Conservation (phyloP, 1,284 basidiomycete genomes). For the Moesziomyces antarcticus region DNA sequence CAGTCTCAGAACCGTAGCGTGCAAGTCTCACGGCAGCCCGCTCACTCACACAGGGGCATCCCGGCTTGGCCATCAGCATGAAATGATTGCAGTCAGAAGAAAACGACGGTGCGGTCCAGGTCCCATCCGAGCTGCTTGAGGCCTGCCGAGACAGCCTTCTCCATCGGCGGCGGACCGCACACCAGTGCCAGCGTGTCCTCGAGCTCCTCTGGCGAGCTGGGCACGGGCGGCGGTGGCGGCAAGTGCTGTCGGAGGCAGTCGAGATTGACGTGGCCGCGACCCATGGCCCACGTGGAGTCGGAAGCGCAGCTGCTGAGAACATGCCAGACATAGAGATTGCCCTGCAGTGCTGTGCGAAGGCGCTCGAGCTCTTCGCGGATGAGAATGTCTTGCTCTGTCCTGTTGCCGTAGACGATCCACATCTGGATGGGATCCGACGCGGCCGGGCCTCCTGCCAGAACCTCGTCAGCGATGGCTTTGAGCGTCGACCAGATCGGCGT, state of each 20-base stretch:
- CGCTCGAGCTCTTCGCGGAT: constrained; percentile 72
- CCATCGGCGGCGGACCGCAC: constrained; percentile 73
- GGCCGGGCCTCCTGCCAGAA: constrained; percentile 39
- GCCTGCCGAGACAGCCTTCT: constrained; percentile 45
- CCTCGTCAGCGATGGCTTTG: constrained; percentile 71
- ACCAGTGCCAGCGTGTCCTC: constrained; percentile 70
- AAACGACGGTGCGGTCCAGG: constrained; percentile 53
- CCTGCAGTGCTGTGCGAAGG: constrained; percentile 66
- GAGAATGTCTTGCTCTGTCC: constrained; percentile 72
- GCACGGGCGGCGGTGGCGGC: constrained; percentile 44
- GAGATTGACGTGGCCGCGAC: constrained; percentile 70
- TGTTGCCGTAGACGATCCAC: constrained; percentile 74
- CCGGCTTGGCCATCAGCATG: no score
- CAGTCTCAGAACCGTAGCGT: no score
- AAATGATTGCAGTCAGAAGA: constrained; percentile 41
- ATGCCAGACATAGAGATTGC: constrained; percentile 72
- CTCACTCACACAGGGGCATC: no score
- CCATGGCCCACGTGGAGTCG: constrained; percentile 69
- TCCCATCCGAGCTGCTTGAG: constrained; percentile 60
- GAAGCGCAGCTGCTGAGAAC: constrained; percentile 68
- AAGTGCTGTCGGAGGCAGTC: constrained; percentile 70
- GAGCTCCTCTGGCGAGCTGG: constrained; percentile 24
- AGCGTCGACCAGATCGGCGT: constrained; percentile 71
- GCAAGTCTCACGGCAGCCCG: no score
- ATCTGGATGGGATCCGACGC: constrained; percentile 66